Percentiles rank a stretch among this genome's conserved stretches.
phyloP scores from a whole-genome alignment of 2,329 filamentous ascomycete genomes.

The Byssoonygena ceratinophila region DNA sequence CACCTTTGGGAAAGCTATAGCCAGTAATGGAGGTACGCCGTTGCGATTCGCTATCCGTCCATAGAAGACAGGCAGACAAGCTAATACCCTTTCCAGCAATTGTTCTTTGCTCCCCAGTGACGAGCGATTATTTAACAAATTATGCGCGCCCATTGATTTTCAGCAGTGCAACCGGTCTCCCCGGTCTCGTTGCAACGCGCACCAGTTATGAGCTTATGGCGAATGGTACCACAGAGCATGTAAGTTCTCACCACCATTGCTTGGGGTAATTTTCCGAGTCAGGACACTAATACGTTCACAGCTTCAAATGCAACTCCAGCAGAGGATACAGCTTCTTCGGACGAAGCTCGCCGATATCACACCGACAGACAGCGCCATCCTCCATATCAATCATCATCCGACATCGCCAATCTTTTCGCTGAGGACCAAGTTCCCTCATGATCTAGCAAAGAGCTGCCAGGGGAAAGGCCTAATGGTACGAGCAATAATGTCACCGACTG shows the following conservation, averaged over 20 bases:
- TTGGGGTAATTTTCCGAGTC: too few species aligned
- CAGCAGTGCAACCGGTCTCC: constrained; percentile 57
- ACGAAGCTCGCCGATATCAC: constrained; percentile 34
- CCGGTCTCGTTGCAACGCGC: constrained; percentile 49
- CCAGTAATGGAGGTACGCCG: constrained; percentile 55
- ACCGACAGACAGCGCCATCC: constrained; percentile 22
- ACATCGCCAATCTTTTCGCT: constrained; percentile 56
- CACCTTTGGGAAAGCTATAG: constrained; percentile 46
- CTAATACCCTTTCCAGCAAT: constrained; percentile 39
- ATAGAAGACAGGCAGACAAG: constrained; percentile 12
- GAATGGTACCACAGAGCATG: constrained; percentile 39
- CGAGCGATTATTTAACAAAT: constrained; percentile 58
- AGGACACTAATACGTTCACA: constrained; percentile 17
- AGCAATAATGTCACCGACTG: constrained; percentile 58
- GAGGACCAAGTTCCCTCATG: constrained; percentile 48
- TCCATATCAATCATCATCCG: constrained; percentile 36
- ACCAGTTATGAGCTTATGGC: constrained; percentile 49
- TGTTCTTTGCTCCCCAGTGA: constrained; percentile 51
- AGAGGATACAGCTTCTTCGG: constrained; percentile 40
- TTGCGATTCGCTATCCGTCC: constrained; percentile 5
- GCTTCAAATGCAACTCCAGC: constrained; percentile 39
- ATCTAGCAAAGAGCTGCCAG: constrained; percentile 52
- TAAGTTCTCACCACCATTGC: too few species aligned
- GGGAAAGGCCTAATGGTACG: constrained; percentile 49
- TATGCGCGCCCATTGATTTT: constrained; percentile 68